Evolutionary conservation across 768 basidiomycete genomes (phyloP).

Genomic region (Leccinum obscurum): DNA sequence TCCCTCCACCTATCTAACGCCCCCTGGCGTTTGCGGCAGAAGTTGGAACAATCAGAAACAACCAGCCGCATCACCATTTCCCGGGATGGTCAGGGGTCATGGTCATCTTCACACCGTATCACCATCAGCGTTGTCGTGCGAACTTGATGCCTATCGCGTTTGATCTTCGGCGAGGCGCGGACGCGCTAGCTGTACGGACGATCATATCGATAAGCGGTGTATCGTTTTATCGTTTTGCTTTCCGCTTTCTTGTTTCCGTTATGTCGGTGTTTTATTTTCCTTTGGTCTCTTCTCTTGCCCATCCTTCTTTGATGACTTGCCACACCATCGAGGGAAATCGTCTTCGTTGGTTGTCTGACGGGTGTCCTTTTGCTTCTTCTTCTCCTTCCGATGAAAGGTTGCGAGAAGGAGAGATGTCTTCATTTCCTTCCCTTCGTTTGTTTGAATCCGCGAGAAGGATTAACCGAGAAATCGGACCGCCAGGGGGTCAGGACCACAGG

Average conservation of each 20-base stretch:
- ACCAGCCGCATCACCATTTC: neutral
- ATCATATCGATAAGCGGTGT: slow-evolving; percentile 20
- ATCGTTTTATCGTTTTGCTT: neutral
- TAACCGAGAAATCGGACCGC: neutral
- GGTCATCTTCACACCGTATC: neutral
- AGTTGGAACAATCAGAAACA: neutral
- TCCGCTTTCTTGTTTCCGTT: neutral
- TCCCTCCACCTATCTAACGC: neutral
- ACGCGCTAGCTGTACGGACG: neutral
- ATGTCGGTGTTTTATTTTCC: neutral
- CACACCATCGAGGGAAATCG: neutral
- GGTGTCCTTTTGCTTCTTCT: slow-evolving; percentile 2
- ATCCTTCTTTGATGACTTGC: neutral
- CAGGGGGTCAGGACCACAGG: too few relatives aligned
- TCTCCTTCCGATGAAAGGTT: neutral
- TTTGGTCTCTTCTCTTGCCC: neutral
- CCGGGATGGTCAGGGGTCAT: neutral
- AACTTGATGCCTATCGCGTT: slow-evolving; percentile 16
- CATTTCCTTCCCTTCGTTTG: neutral
- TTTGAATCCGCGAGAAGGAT: neutral
- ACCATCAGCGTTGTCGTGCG: slow-evolving; percentile 6
- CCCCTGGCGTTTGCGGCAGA: neutral
- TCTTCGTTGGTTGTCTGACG: neutral
- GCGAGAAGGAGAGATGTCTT: neutral
- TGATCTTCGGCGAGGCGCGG: slow-evolving; percentile 24